phyloP scores from a whole-genome alignment of 176 grass and related monocot species.

The Neostapfia colusana region DNA sequence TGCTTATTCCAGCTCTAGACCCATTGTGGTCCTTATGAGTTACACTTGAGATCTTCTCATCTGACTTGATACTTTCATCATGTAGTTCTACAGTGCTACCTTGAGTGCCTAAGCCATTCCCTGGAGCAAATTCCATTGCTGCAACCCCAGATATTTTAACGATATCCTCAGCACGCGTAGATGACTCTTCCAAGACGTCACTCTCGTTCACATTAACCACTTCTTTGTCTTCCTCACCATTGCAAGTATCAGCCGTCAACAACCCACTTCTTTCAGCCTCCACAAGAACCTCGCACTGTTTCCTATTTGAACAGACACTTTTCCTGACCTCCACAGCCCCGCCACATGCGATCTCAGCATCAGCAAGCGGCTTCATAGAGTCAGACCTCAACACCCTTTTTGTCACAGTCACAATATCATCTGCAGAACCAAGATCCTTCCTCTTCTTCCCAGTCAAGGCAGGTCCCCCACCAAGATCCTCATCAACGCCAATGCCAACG shows the following conservation, averaged over 20 bases:
- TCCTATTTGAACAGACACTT: not conserved
- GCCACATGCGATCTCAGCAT: slow-evolving; percentile 14
- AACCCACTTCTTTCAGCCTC: slow-evolving; percentile 14
- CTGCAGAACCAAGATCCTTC: slow-evolving; percentile 45
- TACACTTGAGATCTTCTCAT: slow-evolving; percentile 10
- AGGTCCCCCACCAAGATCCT: slow-evolving; percentile 21
- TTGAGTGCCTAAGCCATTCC: slow-evolving; percentile 27
- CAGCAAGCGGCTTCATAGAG: slow-evolving; percentile 35
- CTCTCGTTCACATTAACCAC: slow-evolving; percentile 9
- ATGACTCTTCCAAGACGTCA: slow-evolving; percentile 1
- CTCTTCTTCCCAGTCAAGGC: slow-evolving; percentile 52
- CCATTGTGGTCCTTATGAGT: slow-evolving; percentile 24
- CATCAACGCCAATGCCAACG: no score
- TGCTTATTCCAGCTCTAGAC: slow-evolving; percentile 6
- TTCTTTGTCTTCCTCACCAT: slow-evolving; percentile 20
- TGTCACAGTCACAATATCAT: slow-evolving; percentile 32
- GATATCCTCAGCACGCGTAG: slow-evolving; percentile 8
- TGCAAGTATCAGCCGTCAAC: slow-evolving; percentile 30
- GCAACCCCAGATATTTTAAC: slow-evolving; percentile 2
- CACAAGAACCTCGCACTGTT: not conserved
- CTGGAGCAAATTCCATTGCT: slow-evolving; percentile 22
- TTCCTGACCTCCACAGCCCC: not conserved
- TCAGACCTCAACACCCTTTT: slow-evolving; percentile 62
- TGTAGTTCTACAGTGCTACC: slow-evolving; percentile 4
- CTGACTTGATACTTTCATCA: slow-evolving; percentile 25